Evolutionary conservation across 495 filamentous ascomycete species (phyloP).

Genomic region (Podospora fimiseda): DNA sequence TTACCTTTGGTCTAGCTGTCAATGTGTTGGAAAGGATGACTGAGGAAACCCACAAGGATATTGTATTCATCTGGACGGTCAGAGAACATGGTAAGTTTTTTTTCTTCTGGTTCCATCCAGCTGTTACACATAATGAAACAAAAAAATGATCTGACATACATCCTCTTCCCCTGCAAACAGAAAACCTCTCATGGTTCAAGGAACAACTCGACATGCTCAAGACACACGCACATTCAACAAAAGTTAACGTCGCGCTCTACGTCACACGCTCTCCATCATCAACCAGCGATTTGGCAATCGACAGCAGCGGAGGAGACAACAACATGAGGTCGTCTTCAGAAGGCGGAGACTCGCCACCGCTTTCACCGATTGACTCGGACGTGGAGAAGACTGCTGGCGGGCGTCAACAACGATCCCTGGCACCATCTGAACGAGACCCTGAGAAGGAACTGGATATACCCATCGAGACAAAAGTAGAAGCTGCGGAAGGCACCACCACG

Average conservation of each 20-base stretch:
- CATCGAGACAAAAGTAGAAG: constrained; percentile 20
- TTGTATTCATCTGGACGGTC: constrained; percentile 52
- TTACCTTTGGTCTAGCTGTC: constrained; percentile 49
- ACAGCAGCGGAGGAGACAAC: background rate
- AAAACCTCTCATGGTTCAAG: constrained; percentile 45
- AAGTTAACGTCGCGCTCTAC: constrained; percentile 43
- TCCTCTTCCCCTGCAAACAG: constrained; percentile 2
- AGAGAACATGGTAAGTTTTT: constrained; percentile 44
- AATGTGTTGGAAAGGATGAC: constrained; percentile 43
- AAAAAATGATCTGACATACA: too few species aligned
- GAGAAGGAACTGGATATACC: constrained; percentile 17
- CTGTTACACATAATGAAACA: too few species aligned
- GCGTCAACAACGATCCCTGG: constrained; percentile 1
- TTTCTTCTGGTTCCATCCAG: too few species aligned
- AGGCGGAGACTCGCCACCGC: constrained; percentile 8
- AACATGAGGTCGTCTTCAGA: constrained; percentile 17
- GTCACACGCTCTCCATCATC: constrained; percentile 30
- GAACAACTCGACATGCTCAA: constrained; percentile 41
- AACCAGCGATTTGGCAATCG: constrained; percentile 2
- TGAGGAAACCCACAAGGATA: constrained; percentile 35
- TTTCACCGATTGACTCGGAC: constrained; percentile 15
- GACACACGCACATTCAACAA: constrained; percentile 35
- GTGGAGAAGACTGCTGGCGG: constrained; percentile 18
- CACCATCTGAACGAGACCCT: constrained; percentile 10
- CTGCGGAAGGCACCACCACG: constrained; percentile 11